Evolutionary conservation across 2,329 filamentous ascomycete genomes (phyloP), one percentile per base, ranked within the genome.

Genomic region (Mycosphaerella sp.): DNA sequence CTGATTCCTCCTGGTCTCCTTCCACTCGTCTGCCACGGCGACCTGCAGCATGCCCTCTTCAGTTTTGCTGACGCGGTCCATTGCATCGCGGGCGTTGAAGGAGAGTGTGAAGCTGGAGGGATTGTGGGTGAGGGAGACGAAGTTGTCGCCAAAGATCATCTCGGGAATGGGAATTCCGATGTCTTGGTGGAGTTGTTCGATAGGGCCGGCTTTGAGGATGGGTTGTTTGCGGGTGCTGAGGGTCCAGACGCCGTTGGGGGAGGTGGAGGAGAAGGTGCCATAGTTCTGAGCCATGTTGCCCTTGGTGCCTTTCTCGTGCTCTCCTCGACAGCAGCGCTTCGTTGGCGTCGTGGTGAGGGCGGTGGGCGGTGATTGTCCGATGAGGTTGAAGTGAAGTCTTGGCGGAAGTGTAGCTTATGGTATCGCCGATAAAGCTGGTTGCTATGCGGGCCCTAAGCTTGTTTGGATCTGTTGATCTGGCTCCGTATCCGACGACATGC

Each of bases 101-200:
- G 78, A 73, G 56, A 97, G 75, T 40, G 75, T 75, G 89, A 89
- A 98, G 40, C 82, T 81, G n/a, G 79, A 82, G 16, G 79, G 77
- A n/a, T 73, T 56, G 72, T 97, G 89, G 47, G 82, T 76, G 54
- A 98, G 78, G 6, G 80, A 73, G 36, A 95, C 84, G 52, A 86
- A 75, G 70, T 98, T 98, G 75, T 98, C 90, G 55, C 93, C 93
- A 67, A 98, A 98, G 59, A 98, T 98, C 93, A 98, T 98, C 74
- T 98, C 93, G 7, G 93, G 93, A 36, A 91, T 82, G 14, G 91
- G 83, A 66, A 98, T 96, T 27, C 84, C 84, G 48, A 98, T 78
- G 56, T 80, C 81, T 51, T 78, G 76, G 36, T 84, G 84, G 81
- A 98, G 87, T 34, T 80, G 81, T 66, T 95, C 89, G 66, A 98